Base-by-base conservation (phyloP, 169 alveolate genomes). In the Eimeria falciformis region DNA sequence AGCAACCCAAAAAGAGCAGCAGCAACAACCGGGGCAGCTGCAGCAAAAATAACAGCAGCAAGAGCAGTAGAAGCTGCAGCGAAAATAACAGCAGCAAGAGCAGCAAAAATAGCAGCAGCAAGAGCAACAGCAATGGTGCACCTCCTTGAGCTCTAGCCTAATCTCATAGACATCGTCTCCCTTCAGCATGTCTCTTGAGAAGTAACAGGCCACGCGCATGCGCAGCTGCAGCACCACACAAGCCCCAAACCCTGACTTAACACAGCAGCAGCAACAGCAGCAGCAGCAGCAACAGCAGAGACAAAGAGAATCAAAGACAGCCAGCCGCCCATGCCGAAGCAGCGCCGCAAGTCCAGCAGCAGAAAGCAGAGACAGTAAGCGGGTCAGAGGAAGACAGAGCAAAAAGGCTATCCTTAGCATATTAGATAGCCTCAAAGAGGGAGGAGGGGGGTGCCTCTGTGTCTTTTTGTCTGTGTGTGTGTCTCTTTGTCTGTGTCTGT, bases 141-240 rank as follows among this genome's bases (percentile, higher is more conserved):
- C 89, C 94, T 92, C 95, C 46, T 82, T 90, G 43, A 94, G 87
- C 33, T 94, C 96, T 7, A 97, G 95, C 62, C 96, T 78, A 47
- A 97, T 96, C 47, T 97, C 98, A 33, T 94, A 95, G 25, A 78
- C 86, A 23, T 94, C 97, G 94, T 96, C 97, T 4, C 98, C 98
- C 87, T 96, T 96, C 17, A 97, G 95, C 66, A 94, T 84, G 79
- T 97, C 98, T 82, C 93, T 89, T 21, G 85, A 94, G 88, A 95
- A 95, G 83, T 83, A 56, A 79, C 96, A 94, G 25, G 90, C 86
- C 37, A 96, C 98, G 82, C 95, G 95, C 94, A 97, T 95, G 69
- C 95, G 97, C 47, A 97, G 94, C 92, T 94, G 96, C 18, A 14
- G 25, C n/a, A 21, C 47, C 21, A 33, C 58, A 45, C 66, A 75